Percentiles rank a stretch among this genome's conserved stretches.
These are phyloP conservation scores for Herpetospermum pedunculosum DNA, from an alignment of 306 rosid species.

Conservation along the genomic window DNA sequence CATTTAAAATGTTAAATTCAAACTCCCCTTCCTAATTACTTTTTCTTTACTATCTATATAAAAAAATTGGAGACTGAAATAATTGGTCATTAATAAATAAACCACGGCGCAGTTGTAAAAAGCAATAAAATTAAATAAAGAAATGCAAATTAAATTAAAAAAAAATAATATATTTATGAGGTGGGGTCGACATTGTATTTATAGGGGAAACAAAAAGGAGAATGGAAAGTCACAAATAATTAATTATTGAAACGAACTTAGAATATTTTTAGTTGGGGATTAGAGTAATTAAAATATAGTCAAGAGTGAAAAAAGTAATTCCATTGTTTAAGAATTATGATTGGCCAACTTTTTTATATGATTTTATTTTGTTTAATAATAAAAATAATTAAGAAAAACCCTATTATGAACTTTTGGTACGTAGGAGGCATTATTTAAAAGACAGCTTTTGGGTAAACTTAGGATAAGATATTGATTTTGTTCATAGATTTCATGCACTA, in stretches of 20 bases:
- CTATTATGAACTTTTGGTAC: neutral
- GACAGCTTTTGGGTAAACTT: slow-evolving; percentile 2
- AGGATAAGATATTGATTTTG: neutral
- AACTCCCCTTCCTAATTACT: neutral
- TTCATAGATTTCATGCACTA: slow-evolving; percentile 6
- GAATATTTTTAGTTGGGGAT: neutral
- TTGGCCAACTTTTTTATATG: neutral
- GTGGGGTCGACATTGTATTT: neutral
- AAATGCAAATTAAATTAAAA: neutral
- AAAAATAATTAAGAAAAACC: neutral
- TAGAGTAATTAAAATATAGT: neutral
- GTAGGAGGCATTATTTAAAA: neutral
- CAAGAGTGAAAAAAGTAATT: neutral
- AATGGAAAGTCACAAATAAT: neutral
- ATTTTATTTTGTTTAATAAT: neutral
- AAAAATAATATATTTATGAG: neutral
- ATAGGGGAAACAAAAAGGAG: neutral
- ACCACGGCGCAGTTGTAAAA: neutral
- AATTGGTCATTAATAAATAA: neutral
- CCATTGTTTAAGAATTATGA: neutral
- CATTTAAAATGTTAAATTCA: too few relatives aligned
- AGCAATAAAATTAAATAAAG: neutral
- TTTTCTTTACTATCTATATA: too few relatives aligned
- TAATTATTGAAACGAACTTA: neutral
- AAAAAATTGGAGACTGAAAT: neutral